Percentiles rank a stretch among this genome's conserved stretches.
phyloP scores from a whole-genome alignment of 108 stramenopile species.

The Discostella pseudostelligera region DNA sequence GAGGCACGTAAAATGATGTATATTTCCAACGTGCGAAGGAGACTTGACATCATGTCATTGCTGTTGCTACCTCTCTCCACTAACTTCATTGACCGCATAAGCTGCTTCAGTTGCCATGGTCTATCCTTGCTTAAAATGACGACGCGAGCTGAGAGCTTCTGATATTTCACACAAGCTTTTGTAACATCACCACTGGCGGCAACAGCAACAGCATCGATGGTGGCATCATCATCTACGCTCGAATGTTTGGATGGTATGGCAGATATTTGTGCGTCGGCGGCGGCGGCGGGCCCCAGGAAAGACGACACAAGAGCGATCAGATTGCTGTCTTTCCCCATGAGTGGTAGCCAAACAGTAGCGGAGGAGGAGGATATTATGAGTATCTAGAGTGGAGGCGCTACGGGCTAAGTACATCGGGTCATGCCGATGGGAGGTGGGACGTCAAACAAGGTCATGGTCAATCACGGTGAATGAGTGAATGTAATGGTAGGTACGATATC shows the following conservation, averaged over 20 bases:
- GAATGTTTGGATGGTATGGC: too few species aligned
- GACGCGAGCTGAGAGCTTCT: constrained; percentile 12
- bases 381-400: too few species aligned
- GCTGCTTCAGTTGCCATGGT: constrained; percentile 49
- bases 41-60: background rate
- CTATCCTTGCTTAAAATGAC: constrained; percentile 55
- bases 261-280: background rate
- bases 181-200: too few species aligned
- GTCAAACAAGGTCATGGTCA: too few species aligned
- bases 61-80: background rate
- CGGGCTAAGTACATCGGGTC: too few species aligned
- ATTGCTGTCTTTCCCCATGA: too few species aligned
- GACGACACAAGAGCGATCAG: constrained; percentile 29
- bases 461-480: too few species aligned
- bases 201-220: too few species aligned
- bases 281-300: constrained; percentile 11
- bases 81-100: constrained; percentile 38
- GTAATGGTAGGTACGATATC: too few species aligned
- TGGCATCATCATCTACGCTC: background rate
- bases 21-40: constrained; percentile 6
- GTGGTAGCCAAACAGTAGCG: too few species aligned
- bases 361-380: too few species aligned
- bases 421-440: too few species aligned
- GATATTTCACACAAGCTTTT: background rate
- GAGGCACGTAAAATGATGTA: constrained; percentile 24